Evolutionary conservation across 1,284 basidiomycete genomes (phyloP).

Genomic region (Trametes polyzona): DNA sequence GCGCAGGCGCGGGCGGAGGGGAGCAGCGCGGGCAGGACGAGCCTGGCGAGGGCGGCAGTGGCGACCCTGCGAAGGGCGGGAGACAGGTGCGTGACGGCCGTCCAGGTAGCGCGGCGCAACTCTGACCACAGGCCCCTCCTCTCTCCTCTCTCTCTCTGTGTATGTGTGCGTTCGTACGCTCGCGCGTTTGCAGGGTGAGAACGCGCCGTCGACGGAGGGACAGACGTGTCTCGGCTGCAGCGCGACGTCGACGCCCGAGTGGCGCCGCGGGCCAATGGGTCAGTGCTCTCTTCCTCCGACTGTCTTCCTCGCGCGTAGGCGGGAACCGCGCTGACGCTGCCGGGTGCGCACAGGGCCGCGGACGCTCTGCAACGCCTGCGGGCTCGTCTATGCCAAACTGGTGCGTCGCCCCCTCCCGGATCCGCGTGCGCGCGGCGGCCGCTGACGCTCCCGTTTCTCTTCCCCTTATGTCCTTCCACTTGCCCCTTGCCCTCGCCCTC

Average conservation of each 20-base stretch:
- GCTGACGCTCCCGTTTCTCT: not conserved
- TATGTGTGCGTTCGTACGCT: not conserved
- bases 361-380: slow-evolving; percentile 78
- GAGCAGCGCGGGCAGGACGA: slow-evolving; percentile 15
- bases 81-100: slow-evolving; percentile 27
- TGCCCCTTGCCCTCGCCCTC: not conserved
- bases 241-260: slow-evolving; percentile 85
- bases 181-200: slow-evolving; percentile 35
- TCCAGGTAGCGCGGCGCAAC: not conserved
- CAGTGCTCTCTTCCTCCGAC: slow-evolving; percentile 26
- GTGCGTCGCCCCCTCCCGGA: slow-evolving; percentile 44
- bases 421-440: not conserved
- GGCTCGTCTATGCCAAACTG: slow-evolving; percentile 78
- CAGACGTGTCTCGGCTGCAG: slow-evolving; percentile 78
- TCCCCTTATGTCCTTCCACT: not conserved
- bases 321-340: not conserved
- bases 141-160: not conserved
- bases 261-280: slow-evolving; percentile 81
- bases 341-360: slow-evolving; percentile 72
- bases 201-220: slow-evolving; percentile 53
- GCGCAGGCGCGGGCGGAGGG: slow-evolving; percentile 11
- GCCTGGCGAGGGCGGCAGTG: slow-evolving; percentile 25
- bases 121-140: not conserved
- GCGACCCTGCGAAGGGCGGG: slow-evolving; percentile 12
- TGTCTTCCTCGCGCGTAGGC: not conserved